Percentiles rank a stretch among this genome's conserved stretches.
Evolutionary conservation across 1,284 basidiomycete genomes (phyloP).

Genomic region (Heliocybe sulcata): DNA sequence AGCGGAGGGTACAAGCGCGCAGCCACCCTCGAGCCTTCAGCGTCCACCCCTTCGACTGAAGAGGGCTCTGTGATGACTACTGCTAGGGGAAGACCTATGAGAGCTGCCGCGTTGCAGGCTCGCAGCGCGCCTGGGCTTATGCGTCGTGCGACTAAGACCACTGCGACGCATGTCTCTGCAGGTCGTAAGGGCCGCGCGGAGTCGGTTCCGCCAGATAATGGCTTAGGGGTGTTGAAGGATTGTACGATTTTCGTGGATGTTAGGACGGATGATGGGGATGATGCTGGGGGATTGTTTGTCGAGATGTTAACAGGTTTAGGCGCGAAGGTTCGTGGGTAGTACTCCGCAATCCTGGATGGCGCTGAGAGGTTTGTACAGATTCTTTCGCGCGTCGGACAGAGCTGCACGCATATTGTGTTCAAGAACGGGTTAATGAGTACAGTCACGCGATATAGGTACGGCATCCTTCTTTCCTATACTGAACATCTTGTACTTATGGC

Average conservation of each 20-base stretch:
- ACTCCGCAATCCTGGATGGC: neutral
- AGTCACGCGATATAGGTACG: slow-evolving; percentile 63
- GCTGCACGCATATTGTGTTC: slow-evolving; percentile 85
- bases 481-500: too few relatives aligned
- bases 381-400: slow-evolving; percentile 58
- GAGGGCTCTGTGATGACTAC: slow-evolving; percentile 11
- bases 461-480: too few relatives aligned
- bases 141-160: slow-evolving; percentile 10
- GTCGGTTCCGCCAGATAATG: slow-evolving; percentile 14
- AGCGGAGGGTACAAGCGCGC: neutral
- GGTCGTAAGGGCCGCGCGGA: slow-evolving; percentile 17
- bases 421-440: slow-evolving; percentile 84
- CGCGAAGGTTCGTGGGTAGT: slow-evolving; percentile 45
- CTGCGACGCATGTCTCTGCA: slow-evolving; percentile 8
- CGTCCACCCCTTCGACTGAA: slow-evolving; percentile 6
- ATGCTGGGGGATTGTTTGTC: slow-evolving; percentile 76
- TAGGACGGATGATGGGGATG: slow-evolving; percentile 78
- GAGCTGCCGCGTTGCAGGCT: slow-evolving; percentile 3
- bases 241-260: slow-evolving; percentile 91
- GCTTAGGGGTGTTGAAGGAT: slow-evolving; percentile 50
- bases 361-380: slow-evolving; percentile 31
- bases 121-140: slow-evolving; percentile 9
- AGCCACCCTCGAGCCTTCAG: neutral
- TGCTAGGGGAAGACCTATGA: neutral
- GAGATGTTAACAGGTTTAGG: slow-evolving; percentile 81